phyloP scores from a whole-genome alignment of 2,329 filamentous ascomycete genomes.

The Trichoderma atroviride region DNA sequence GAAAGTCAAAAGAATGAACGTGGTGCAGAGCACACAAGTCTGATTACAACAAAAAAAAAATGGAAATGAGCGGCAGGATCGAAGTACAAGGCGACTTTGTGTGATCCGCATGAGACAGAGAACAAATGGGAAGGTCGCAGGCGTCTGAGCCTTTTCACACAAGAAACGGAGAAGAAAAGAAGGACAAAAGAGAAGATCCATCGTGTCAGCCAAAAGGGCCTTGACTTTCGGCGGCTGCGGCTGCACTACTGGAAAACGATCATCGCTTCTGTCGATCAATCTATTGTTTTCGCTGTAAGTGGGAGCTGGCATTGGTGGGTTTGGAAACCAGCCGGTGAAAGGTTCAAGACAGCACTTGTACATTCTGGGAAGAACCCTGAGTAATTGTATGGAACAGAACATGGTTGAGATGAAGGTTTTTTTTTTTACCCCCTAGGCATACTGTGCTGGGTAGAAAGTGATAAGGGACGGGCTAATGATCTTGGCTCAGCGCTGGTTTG shows the following conservation, averaged over 20 bases:
- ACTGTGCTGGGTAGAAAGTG: background rate
- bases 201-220: background rate
- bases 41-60: background rate
- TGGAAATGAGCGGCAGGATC: slow-evolving; percentile 15
- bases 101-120: background rate
- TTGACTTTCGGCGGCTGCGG: slow-evolving; percentile 1
- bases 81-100: background rate
- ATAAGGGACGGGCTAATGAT: background rate
- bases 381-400: background rate
- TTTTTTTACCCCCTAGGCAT: background rate
- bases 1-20: background rate
- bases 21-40: slow-evolving; percentile 4
- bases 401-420: background rate
- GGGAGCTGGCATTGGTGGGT: background rate
- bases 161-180: background rate
- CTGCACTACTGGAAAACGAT: background rate
- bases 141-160: background rate
- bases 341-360: background rate
- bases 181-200: background rate
- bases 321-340: background rate
- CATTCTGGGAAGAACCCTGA: background rate
- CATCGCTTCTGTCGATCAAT: background rate
- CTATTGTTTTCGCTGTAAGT: background rate
- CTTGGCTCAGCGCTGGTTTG: background rate
- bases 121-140: slow-evolving; percentile 18